phyloP scores from a whole-genome alignment of 495 filamentous ascomycete species.

The Thermochaetoides thermophila region DNA sequence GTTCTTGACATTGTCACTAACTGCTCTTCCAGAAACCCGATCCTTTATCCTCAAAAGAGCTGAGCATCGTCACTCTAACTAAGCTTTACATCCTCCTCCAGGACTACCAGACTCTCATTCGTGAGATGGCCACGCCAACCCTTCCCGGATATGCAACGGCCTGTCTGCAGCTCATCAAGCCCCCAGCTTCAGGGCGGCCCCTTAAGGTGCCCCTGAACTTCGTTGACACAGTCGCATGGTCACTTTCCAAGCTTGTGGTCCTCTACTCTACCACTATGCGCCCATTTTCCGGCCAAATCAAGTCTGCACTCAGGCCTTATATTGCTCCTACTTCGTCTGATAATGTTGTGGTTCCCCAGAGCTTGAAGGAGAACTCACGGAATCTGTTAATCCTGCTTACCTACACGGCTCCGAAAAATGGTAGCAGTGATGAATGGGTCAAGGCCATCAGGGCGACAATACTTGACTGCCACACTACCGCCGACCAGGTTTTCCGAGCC shows the following conservation, averaged over 20 bases:
- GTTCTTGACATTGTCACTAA: too few species aligned
- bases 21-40: conserved; percentile 56
- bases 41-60: conserved; percentile 51
- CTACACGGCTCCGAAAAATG: conserved; percentile 61
- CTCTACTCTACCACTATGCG: conserved; percentile 68
- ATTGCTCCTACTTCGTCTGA: conserved; percentile 42
- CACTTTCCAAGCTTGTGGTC: conserved; percentile 52
- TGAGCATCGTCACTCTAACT: conserved; percentile 59
- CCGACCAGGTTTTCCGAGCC: conserved; percentile 59
- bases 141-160: conserved; percentile 58
- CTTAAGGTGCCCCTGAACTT: conserved; percentile 26
- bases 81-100: conserved; percentile 72
- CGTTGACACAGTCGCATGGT: conserved; percentile 41
- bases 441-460: conserved; percentile 45
- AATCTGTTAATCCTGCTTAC: conserved; percentile 53
- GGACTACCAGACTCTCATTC: conserved; percentile 62
- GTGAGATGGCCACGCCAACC: conserved; percentile 76
- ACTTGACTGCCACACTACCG: conserved; percentile 46
- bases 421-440: conserved; percentile 56
- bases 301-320: conserved; percentile 38
- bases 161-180: conserved; percentile 52
- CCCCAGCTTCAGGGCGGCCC: conserved; percentile 26
- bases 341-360: conserved; percentile 27
- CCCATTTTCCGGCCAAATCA: conserved; percentile 54
- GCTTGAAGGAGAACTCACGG: conserved; percentile 38